Evolutionary conservation across 2,329 filamentous ascomycete species (phyloP), one percentile per base, ranked within the genome.

Genomic region (Onygenales sp.): DNA sequence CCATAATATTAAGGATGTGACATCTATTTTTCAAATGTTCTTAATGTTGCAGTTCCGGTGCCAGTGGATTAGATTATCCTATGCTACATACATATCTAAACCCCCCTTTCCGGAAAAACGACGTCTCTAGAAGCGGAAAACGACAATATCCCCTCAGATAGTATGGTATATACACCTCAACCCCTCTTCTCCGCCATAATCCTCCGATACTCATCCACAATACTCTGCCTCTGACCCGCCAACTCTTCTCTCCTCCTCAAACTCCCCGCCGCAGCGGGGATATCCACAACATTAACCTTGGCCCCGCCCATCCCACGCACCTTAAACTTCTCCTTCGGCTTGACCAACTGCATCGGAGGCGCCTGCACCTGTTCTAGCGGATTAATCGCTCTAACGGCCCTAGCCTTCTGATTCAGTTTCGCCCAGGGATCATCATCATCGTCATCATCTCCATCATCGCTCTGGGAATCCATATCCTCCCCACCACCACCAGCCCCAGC

Each of bases 161-260:
- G 47, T 17, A 45, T n/a, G 51, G 53, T 58, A 60, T 52, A 58
- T 58, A 57, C 56, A 58, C 56, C 53, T 56, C 46, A 52, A 32
- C 62, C 60, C 54, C 76, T 71, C 62, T 70, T 78, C 56, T 74
- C 74, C 39, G 76, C 77, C 83, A 89, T 89, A 73, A 88, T 74
- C 59, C 78, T 78, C 56, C 87, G 75, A 67, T 92, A 92, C 43
- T 81, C 77, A 59, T 87, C 84, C 54, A 92, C 83, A n/a, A 91
- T 82, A 52, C 79, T 82, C 65, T 77, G 77, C 58, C 87, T 77
- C 60, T 85, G 82, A 49, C 74, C 79, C n/a, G 84, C 82, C 54
- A 92, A 65, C 70, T 89, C 86, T 64, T 89, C 86, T 68, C 86
- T 78, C 66, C 82, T 78, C 64, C 84, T 79, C 70, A 91, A 72